phyloP scores from a whole-genome alignment of 2,329 filamentous ascomycete genomes.

The Alternaria hordeiaustralica region DNA sequence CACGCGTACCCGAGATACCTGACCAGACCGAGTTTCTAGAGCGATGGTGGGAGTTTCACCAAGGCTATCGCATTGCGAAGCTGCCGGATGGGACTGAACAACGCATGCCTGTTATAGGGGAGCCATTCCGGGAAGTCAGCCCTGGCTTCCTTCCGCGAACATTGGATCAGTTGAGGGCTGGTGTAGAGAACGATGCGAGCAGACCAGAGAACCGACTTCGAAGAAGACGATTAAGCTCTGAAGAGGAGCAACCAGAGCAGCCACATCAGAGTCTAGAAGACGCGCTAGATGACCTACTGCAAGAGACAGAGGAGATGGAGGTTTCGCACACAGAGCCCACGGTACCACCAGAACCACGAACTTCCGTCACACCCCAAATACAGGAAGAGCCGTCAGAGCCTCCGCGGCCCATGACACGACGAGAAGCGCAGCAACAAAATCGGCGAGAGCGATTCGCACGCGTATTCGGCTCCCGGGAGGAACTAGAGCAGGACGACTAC shows the following conservation, averaged over 20 bases:
- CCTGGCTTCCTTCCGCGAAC: conserved; percentile 57
- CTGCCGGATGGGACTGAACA: conserved; percentile 53
- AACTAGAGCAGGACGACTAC: conserved; percentile 56
- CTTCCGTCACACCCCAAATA: conserved; percentile 5
- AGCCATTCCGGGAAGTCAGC: conserved; percentile 55
- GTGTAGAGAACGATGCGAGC: conserved; percentile 36
- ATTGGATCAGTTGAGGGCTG: conserved; percentile 52
- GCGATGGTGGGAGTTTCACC: conserved; percentile 58
- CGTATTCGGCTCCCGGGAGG: conserved; percentile 56
- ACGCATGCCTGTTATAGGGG: conserved; percentile 55
- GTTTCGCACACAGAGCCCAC: conserved; percentile 21
- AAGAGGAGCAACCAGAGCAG: conserved; percentile 28
- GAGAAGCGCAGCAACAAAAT: conserved; percentile 28
- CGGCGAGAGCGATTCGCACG: conserved; percentile 40
- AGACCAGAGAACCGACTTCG: conserved; percentile 40
- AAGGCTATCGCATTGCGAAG: conserved; percentile 52
- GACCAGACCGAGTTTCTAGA: conserved; percentile 56
- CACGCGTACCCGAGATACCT: conserved; percentile 55
- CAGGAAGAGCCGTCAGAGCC: conserved; percentile 7
- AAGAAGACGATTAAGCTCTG: conserved; percentile 29
- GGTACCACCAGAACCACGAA: not conserved
- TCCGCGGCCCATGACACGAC: conserved; percentile 21
- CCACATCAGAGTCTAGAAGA: conserved; percentile 43
- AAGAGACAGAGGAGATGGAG: conserved; percentile 31
- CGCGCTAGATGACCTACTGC: conserved; percentile 42